Evolutionary conservation across 306 rosid species (phyloP).

Genomic region (Sesbania bispinosa): DNA sequence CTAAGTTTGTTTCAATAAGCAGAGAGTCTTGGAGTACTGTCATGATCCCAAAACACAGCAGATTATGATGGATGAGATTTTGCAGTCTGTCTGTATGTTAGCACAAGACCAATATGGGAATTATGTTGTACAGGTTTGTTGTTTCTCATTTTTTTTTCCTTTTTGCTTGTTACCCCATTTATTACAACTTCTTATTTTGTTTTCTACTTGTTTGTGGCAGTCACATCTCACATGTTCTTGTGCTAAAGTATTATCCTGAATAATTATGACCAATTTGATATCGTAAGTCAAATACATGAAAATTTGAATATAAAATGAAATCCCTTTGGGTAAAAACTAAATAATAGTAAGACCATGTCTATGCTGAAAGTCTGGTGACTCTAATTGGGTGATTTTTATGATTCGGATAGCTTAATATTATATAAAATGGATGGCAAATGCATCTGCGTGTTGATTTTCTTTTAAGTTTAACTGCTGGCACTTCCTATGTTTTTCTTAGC

Average conservation of each 20-base stretch:
- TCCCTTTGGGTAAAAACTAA: not conserved
- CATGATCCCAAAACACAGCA: conserved; percentile 71
- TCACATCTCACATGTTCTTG: not conserved
- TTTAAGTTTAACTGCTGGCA: too few relatives aligned
- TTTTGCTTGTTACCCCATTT: not conserved
- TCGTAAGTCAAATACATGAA: not conserved
- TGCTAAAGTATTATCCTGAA: not conserved
- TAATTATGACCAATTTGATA: not conserved
- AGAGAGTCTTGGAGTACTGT: conserved; percentile 96
- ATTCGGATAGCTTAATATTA: not conserved
- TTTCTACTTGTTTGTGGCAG: not conserved
- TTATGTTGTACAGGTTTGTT: conserved; percentile 91
- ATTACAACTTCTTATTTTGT: conserved; percentile 10
- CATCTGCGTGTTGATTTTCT: not conserved
- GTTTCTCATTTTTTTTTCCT: conserved; percentile 21
- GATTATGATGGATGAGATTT: conserved; percentile 93
- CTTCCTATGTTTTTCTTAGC: too few relatives aligned
- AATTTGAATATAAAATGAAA: not conserved
- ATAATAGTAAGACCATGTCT: not conserved
- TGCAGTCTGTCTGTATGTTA: conserved; percentile 89
- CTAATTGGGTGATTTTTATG: not conserved
- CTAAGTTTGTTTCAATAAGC: conserved; percentile 28
- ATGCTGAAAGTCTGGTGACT: not conserved
- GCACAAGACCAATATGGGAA: conserved; percentile 97
- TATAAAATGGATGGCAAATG: not conserved